phyloP scores from a whole-genome alignment of 1,139 yeast species.

The Yamadazyma triangularis region DNA sequence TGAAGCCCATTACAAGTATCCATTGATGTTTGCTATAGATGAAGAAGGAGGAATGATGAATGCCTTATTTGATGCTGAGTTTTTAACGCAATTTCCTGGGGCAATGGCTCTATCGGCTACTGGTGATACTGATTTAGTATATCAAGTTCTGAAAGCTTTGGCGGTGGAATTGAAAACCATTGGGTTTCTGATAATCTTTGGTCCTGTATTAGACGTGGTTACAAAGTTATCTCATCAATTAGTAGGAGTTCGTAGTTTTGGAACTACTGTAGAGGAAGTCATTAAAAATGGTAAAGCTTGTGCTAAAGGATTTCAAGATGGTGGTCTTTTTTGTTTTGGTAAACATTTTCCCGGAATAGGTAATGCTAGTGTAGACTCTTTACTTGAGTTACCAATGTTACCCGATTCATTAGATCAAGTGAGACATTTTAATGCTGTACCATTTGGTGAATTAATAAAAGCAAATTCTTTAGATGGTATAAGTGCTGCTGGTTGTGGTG shows the following conservation, averaged over 20 bases:
- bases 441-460: slow-evolving; percentile 49
- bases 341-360: slow-evolving; percentile 71
- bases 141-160: slow-evolving; percentile 51
- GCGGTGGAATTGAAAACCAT: slow-evolving; percentile 50
- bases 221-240: slow-evolving; percentile 54
- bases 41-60: slow-evolving; percentile 80
- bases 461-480: slow-evolving; percentile 51
- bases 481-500: slow-evolving; percentile 65
- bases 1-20: slow-evolving; percentile 49
- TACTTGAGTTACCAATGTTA: slow-evolving; percentile 57
- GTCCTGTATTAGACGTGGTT: slow-evolving; percentile 63
- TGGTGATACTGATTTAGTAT: slow-evolving; percentile 46
- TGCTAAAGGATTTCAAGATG: slow-evolving; percentile 51
- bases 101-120: slow-evolving; percentile 65
- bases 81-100: slow-evolving; percentile 58
- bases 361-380: slow-evolving; percentile 54
- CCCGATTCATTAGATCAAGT: slow-evolving; percentile 55
- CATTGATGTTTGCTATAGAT: slow-evolving; percentile 69
- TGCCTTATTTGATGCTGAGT: slow-evolving; percentile 50
- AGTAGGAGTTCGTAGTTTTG: slow-evolving; percentile 62
- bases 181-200: slow-evolving; percentile 56
- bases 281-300: slow-evolving; percentile 51
- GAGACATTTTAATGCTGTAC: slow-evolving; percentile 46
- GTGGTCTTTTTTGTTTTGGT: slow-evolving; percentile 55
- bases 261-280: slow-evolving; percentile 58